Base-by-base conservation (phyloP, 305 asterid species). In the Ilex paraguariensis region DNA sequence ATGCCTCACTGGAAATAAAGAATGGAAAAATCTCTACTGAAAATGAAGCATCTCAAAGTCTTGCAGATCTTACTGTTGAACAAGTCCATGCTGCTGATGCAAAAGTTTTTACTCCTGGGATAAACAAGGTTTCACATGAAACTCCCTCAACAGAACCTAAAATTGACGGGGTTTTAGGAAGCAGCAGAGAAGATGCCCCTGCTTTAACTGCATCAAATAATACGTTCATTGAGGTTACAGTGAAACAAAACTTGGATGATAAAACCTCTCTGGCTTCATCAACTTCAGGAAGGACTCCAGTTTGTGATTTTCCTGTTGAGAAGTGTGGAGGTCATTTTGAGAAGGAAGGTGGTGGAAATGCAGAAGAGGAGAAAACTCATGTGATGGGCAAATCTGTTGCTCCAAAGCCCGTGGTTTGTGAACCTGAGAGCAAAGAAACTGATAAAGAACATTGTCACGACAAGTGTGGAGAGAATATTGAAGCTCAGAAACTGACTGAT, bases 341-440 rank as follows among this genome's bases (percentile, higher is more conserved):
- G 70, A 58, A 45, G 55, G 64, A 56, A 48, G 52, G 39, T 67
- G 61, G n/a, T 40, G 61, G 32, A 55, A 62, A 61, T 33, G 56
- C 49, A 56, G 44, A 56, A 58, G 45, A 59, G 54, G 76, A 61
- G 73, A 57, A 62, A 57, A 79, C 54, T 17, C 59, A 30, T 71
- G 74, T 57, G 61, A 48, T 30, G 52, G 62, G 28, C 56, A 62
- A 69, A 70, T 64, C 67, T 50, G 70, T 57, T 46, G 68, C 39
- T 48, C 36, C 50, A 10, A 13, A 17, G 16, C 58, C 62, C 54
- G 63, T 44, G 58, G 36, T 32, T 50, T 44, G 63, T 60, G 67
- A 63, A 57, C n/a, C 54, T 54, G 63, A 57, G 15, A 67, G 51
- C 49, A 32, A 17, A 21, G 12, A 53, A 17, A 17, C 32, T 55